A percentile compares a stretch with the other conserved stretches of the same genome.
Evolutionary conservation across 345 rosid species (phyloP).

Genomic region (Murraya koenigii): DNA sequence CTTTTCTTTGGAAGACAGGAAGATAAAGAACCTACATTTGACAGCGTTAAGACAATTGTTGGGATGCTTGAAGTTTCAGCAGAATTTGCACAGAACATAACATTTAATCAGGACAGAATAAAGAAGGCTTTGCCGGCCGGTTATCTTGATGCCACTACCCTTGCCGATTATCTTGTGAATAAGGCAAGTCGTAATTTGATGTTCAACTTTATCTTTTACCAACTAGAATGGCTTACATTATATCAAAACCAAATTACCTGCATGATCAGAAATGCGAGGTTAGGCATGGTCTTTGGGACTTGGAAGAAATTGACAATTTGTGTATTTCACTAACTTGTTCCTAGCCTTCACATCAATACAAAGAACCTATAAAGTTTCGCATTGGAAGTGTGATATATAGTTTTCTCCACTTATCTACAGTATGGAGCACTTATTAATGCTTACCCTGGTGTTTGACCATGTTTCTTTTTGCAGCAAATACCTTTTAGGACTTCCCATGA

Average conservation of each 20-base stretch:
- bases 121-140: constrained; percentile 82
- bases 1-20: constrained; percentile 48
- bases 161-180: constrained; percentile 90
- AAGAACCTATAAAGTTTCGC: neutral
- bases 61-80: constrained; percentile 96
- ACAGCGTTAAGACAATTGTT: constrained; percentile 74
- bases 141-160: constrained; percentile 91
- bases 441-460: neutral
- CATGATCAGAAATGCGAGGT: neutral
- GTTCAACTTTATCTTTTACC: neutral
- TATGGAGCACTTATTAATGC: neutral
- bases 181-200: constrained; percentile 51
- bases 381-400: neutral
- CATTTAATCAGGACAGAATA: constrained; percentile 66
- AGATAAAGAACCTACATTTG: constrained; percentile 92
- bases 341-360: neutral
- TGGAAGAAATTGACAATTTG: neutral
- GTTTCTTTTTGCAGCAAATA: constrained; percentile 51
- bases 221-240: neutral
- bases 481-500: constrained; percentile 97
- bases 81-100: constrained; percentile 82
- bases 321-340: neutral
- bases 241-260: neutral
- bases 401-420: neutral
- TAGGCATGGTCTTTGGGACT: neutral